Base-by-base conservation (phyloP, 2,329 filamentous ascomycete species). In the Claviceps digitariae region DNA sequence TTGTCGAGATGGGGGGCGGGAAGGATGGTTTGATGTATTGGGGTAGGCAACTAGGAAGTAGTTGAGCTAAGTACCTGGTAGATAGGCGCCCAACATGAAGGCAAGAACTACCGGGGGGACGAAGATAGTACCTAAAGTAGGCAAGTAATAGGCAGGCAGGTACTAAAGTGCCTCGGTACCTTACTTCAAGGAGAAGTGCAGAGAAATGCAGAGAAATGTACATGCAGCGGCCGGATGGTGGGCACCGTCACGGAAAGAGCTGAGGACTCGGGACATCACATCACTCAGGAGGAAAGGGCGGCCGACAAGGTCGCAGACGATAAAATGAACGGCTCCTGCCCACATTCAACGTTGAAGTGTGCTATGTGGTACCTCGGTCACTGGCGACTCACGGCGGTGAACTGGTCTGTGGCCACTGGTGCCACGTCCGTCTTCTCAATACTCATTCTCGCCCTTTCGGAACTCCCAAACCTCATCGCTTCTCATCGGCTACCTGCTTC, bases 381-480 rank as follows among this genome's bases (percentile, higher is more conserved):
- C 34, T 36, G 34, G n/a, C n/a, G n/a, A n/a, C n/a, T n/a, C n/a
- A n/a, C n/a, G n/a, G n/a, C 34, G 4, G 4, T 29, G 6, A 5
- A 7, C 6, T 9, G 27, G 27, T 29, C 27, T 7, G 27, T 29
- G 27, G 27, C 4, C 34, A 27, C 48, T 51, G 52, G 52, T 54
- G 52, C 52, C 48, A 54, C 52, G 52, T 54, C 49, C 48, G 15
- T 21, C 43, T 44, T 21, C 43, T 12, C 27, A 29, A 29, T 8
- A 29, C 8, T 29, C 27, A 29, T n/a, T n/a, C n/a, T n/a, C n/a
- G n/a, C 27, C 27, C 27, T 4, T 8, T 29, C 8, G 27, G 27
- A 29, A 9, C 31, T 34, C 31, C 10, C 9, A 7, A 34, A 13
- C 31, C 12, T 10, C 31, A 34, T 34, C 10, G 31, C 31, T 34